These are phyloP conservation scores for Neoarthrinium moseri DNA, from an alignment of 2,329 filamentous ascomycete genomes.

Conservation along the genomic window DNA sequence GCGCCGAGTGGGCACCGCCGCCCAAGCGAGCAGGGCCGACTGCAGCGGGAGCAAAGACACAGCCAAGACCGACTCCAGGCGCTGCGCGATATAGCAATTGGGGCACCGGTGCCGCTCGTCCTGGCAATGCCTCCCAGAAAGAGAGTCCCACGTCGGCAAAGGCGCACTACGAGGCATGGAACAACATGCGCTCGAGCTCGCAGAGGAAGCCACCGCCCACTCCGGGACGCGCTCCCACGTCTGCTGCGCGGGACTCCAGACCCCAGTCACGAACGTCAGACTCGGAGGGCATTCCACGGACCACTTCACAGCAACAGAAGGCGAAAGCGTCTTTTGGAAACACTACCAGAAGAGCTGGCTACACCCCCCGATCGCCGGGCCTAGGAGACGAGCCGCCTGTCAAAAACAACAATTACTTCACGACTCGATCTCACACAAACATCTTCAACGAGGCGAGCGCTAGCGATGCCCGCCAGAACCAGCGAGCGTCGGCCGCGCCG, in stretches of 20 bases:
- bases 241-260: conserved; percentile 22
- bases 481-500: conserved; percentile 16
- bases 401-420: conserved; percentile 49
- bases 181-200: conserved; percentile 26
- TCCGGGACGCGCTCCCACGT: conserved; percentile 25
- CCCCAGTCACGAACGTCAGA: too few species aligned
- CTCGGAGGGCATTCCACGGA: conserved; percentile 38
- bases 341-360: conserved; percentile 42
- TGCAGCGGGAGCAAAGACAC: conserved; percentile 9
- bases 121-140: conserved; percentile 15
- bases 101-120: conserved; percentile 17
- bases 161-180: conserved; percentile 33
- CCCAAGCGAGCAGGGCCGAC: conserved; percentile 37
- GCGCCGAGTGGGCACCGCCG: conserved; percentile 49
- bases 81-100: conserved; percentile 41
- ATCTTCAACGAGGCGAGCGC: conserved; percentile 26
- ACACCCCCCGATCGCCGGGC: conserved; percentile 46
- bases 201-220: conserved; percentile 20
- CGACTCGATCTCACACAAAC: conserved; percentile 28
- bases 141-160: conserved; percentile 25
- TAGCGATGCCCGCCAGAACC: conserved; percentile 13
- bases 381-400: conserved; percentile 53
- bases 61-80: conserved; percentile 30
- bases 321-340: conserved; percentile 54
- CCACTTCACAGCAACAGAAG: conserved; percentile 52